Base-by-base conservation (phyloP, 257 asterid genomes). In the Lycium barbarum region DNA sequence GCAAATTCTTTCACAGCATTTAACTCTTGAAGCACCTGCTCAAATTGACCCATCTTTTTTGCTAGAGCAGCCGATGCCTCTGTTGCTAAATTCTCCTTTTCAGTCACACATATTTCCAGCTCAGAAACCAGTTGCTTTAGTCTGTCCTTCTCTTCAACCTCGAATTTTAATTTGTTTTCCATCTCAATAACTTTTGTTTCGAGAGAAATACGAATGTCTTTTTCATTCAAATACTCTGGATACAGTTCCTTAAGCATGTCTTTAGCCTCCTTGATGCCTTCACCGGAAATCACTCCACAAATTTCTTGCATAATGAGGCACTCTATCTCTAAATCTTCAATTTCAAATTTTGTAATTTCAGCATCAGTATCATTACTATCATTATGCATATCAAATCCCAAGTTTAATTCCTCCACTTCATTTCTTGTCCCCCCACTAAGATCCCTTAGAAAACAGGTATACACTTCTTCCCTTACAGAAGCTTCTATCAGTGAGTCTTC, bases 241-340 rank as follows among this genome's bases (percentile, higher is more conserved):
- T 83, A 82, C 88, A 93, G 74, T 49, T 86, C 85, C 58, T 86
- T 63, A 67, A 93, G 53, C 81, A 83, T 88, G 49, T 13, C 86
- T 87, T 76, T 85, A 82, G 92, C 89, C 87, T 92, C 93, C 87
- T 85, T 89, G 63, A 91, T 80, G 82, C 88, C 83, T 86, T 92
- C 98, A 85, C 83, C 70, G 61, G 87, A 87, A 70, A 93, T 9
- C 83, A 94, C 38, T 58, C 87, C 92, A 80, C 76, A 86, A 79
- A 93, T 59, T 51, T 83, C 97, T 85, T 90, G 92, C 73, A 33
- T 33, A 66, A 92, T 84, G 83, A 84, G 84, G 58, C 86, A 87
- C 84, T 91, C 92, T 35, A 90, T 36, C 70, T 92, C 95, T 43
- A 90, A 91, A 90, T 91, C 97, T 82, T 90, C 94, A 83, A 85